Evolutionary conservation across 75 land plant species (phyloP), one percentile per base, ranked within the genome.

Genomic region (Ceratopteris richardii): DNA sequence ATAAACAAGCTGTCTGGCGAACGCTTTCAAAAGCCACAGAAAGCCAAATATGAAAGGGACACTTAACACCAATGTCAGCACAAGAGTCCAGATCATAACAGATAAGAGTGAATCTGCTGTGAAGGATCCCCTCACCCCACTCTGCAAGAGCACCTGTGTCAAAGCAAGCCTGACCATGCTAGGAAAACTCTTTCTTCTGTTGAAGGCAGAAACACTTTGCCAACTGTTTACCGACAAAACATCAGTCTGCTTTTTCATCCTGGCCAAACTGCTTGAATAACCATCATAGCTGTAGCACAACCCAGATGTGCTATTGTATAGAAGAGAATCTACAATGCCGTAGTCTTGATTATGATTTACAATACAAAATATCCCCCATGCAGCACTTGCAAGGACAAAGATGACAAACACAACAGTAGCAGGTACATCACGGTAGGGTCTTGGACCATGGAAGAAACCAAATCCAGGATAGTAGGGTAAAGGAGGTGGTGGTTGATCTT

Each of bases 1-100:
- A 52, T 90, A 95, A 4, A 95, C 88, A 20, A 94, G 51, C 74
- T 89, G 83, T 56, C 76, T 94, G 6, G 98, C 72, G 51, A 79
- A 86, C 17, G 54, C 52, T 53, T 79, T 79, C 23, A 89, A 79
- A 18, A 81, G 69, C 70, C 66, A 77, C 9, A 94, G 63, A 6
- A 90, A 19, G 2, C 65, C 53, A 31, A 74, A 69, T 1, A 65
- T 63, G 63, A 83, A 56, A 18, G 96, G 98, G 10, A 62, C 63
- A 62, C 80, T 73, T 33, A 89, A 26, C 53, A 82, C 30, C 31
- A 89, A 36, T 40, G 98, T 85, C 41, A 71, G 6, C 11, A 80
- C 87, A 22, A 86, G 71, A 0, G 83, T 71, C 77, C 80, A 76
- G 7, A 74, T 60, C 59, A 74, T 58, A 60, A 51, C 73, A 0